Percentiles rank a stretch among this genome's conserved stretches.
These are phyloP conservation scores for Yarrowia alimentaria DNA, from an alignment of 805 yeast species.

Conservation along the genomic window DNA sequence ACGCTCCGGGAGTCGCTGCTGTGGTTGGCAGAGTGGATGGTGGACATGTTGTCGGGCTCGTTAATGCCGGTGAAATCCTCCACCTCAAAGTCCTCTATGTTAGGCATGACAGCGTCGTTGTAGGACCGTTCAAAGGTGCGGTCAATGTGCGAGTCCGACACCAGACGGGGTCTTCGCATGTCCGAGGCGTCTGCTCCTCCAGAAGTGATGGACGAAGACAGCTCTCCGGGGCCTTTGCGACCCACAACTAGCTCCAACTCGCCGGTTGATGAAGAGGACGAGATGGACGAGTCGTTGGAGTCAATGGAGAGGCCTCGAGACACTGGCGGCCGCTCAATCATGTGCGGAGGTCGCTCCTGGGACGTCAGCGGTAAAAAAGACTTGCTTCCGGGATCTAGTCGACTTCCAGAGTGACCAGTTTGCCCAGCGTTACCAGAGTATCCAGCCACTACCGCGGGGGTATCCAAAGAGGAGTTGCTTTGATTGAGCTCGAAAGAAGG, in stretches of 20 bases:
- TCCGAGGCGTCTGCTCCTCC: not conserved
- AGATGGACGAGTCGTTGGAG: conserved; percentile 26
- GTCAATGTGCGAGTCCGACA: conserved; percentile 20
- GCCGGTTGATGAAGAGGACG: conserved; percentile 23
- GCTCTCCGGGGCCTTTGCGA: conserved; percentile 2
- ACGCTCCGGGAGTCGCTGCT: not conserved
- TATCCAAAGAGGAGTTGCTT: too few relatives aligned
- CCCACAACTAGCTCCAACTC: conserved; percentile 20
- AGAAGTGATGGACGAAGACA: conserved; percentile 14
- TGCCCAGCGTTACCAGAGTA: too few relatives aligned
- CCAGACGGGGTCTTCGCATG: conserved; percentile 8
- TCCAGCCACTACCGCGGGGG: not conserved
- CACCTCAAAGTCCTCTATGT: conserved; percentile 15
- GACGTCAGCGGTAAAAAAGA: conserved; percentile 4
- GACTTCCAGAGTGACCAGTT: too few relatives aligned
- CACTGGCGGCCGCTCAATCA: conserved; percentile 15
- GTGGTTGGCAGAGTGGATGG: conserved; percentile 8
- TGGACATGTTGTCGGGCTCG: conserved; percentile 19
- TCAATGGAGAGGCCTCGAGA: conserved; percentile 18
- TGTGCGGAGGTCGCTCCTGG: conserved; percentile 8
- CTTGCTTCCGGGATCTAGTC: not conserved
- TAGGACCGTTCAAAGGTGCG: conserved; percentile 1
- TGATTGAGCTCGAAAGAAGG: not conserved
- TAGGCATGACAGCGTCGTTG: conserved; percentile 19
- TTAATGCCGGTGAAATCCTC: conserved; percentile 15